Evolutionary conservation across 495 filamentous ascomycete species (phyloP), one percentile per base, ranked within the genome.

Genomic region (Neohortaea acidophila): DNA sequence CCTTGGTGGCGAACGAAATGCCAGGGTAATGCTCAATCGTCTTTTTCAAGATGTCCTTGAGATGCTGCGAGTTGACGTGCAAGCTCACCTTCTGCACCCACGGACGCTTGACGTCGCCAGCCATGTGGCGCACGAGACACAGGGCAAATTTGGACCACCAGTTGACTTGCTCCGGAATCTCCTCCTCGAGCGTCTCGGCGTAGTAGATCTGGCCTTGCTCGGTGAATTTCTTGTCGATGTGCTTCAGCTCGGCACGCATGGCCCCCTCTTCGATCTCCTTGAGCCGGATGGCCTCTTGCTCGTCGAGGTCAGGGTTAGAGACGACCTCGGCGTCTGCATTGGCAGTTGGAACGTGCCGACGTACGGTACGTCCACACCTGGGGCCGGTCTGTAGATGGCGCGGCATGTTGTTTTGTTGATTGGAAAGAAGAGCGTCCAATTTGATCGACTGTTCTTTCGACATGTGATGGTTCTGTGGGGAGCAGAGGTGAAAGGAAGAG

Each of bases 11-110:
- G 21, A 51, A 47, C 14, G 38, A 38, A 13, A 47, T 19, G n/a
- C 48, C 48, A 1, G 44, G 38, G 32, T 34, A 51, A 17, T 47
- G 14, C 18, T 26, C 13, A 19, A 51, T 47, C 3, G 23, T 35
- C 5, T 34, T 24, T 31, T 43, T 31, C 27, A 51, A 26, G 11
- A 47, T 31, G 21, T 44, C 39, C 28, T 42, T 51, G 14, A 51
- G 38, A 35, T 51, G 44, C 15, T 41, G 33, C 5, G 48, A 51
- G 27, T 47, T 43, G 29, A 51, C 29, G 24, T 51, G 43, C 19
- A 51, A 21, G 21, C 21, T 21, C 14, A 39, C 27, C 22, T 21
- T 26, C 36, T 35, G 28, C 1, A 45, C 43, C 12, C 30, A 28
- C 15, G 32, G 32, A 4, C 17, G 32, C 32, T 27, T 40, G 25